Conservation (phyloP, 305 asterid genomes). For the Fraxinus nigra region DNA sequence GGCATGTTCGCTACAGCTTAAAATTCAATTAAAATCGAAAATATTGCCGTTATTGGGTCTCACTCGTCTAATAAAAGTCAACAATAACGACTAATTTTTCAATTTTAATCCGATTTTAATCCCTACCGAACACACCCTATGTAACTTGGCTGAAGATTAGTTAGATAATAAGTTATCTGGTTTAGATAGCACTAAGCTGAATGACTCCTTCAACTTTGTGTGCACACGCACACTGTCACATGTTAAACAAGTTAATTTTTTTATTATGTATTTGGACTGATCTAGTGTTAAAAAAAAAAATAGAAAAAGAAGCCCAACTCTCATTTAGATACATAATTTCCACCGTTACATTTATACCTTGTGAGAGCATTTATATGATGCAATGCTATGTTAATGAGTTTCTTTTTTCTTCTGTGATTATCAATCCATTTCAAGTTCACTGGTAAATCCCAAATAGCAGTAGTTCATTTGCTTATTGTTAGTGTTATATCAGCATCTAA, state of each 20-base stretch:
- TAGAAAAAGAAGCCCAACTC: background rate
- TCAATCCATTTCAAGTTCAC: slow-evolving; percentile 5
- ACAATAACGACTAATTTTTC: too few species aligned
- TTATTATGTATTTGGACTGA: background rate
- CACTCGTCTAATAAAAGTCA: too few species aligned
- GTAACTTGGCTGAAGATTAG: slow-evolving; percentile 6
- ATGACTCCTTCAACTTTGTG: background rate
- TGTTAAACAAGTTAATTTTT: background rate
- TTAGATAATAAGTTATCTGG: background rate
- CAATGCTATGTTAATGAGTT: background rate
- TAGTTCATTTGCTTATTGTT: background rate
- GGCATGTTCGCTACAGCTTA: too few species aligned
- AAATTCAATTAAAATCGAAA: too few species aligned
- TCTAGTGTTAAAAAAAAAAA: background rate
- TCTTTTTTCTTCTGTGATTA: background rate
- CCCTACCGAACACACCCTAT: too few species aligned
- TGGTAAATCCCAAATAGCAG: background rate
- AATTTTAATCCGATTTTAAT: too few species aligned
- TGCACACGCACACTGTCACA: background rate
- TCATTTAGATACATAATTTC: background rate
- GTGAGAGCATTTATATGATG: background rate
- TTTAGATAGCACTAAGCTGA: slow-evolving; percentile 12
- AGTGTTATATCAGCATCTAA: background rate
- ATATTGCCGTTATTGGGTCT: too few species aligned
- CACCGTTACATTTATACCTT: background rate